These are phyloP conservation scores for Prunus salicina DNA, from an alignment of 306 rosid genomes.

Conservation along the genomic window DNA sequence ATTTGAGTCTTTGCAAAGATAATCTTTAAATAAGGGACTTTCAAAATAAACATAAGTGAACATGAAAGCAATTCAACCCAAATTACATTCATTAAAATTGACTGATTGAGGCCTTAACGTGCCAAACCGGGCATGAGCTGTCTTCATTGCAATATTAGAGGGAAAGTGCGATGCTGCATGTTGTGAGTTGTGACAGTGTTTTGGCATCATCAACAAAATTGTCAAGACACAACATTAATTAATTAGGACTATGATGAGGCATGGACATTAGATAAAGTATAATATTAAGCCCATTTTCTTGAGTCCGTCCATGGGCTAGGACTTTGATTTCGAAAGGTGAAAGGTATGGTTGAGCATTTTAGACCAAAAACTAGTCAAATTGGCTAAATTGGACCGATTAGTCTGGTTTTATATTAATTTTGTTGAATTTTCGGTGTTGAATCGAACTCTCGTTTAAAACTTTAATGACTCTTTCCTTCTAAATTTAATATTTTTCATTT, in stretches of 20 bases:
- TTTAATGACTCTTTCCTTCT: rapidly evolving
- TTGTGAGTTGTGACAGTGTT: not conserved
- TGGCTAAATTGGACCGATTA: too few relatives aligned
- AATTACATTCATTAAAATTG: not conserved
- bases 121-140: not conserved
- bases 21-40: too few relatives aligned
- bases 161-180: not conserved
- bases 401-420: too few relatives aligned
- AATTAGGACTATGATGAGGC: not conserved
- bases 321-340: not conserved
- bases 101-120: not conserved
- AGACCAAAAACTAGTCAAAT: too few relatives aligned
- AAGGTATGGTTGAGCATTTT: not conserved
- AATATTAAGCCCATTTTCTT: not conserved
- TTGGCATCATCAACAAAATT: not conserved
- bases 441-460: too few relatives aligned
- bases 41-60: too few relatives aligned
- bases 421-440: too few relatives aligned
- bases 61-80: not conserved
- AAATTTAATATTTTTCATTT: too few relatives aligned
- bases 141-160: not conserved
- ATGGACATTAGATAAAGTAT: not conserved
- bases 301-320: not conserved
- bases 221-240: not conserved
- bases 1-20: not conserved